phyloP scores from a whole-genome alignment of 331 rosid species.

The Cydonia oblonga region DNA sequence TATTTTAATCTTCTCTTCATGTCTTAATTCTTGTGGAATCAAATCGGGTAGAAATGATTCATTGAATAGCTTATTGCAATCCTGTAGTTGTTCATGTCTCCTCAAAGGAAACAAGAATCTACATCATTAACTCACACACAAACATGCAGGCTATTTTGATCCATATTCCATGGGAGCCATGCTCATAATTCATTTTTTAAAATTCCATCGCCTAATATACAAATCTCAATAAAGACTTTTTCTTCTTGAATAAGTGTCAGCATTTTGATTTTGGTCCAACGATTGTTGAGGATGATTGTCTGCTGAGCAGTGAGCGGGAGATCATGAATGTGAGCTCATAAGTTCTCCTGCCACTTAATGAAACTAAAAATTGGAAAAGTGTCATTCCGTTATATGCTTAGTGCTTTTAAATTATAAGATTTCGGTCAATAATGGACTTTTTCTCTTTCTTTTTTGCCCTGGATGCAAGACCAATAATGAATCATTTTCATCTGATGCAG shows the following conservation, averaged over 20 bases:
- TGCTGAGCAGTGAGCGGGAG: neutral
- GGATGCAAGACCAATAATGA: neutral
- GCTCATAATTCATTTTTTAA: neutral
- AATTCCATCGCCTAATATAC: neutral
- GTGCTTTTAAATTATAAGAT: neutral
- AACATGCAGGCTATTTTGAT: neutral
- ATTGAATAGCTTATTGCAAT: neutral
- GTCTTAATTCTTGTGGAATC: neutral
- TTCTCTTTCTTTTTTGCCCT: neutral
- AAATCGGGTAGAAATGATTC: neutral
- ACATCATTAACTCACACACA: neutral
- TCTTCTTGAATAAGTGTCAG: neutral
- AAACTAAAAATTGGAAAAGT: neutral
- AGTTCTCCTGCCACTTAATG: neutral
- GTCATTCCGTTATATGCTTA: neutral
- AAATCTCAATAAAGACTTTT: neutral
- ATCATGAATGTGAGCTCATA: neutral
- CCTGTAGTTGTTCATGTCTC: neutral
- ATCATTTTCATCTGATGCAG: conserved; percentile 28
- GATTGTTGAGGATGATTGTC: neutral
- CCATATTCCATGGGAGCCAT: neutral
- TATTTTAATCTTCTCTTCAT: neutral
- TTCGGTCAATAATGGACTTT: neutral
- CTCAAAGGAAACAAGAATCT: neutral
- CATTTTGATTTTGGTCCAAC: neutral